A percentile compares a stretch with the other conserved stretches of the same genome.
phyloP scores from a whole-genome alignment of 176 grass and related monocot genomes.

The Cocos nucifera region DNA sequence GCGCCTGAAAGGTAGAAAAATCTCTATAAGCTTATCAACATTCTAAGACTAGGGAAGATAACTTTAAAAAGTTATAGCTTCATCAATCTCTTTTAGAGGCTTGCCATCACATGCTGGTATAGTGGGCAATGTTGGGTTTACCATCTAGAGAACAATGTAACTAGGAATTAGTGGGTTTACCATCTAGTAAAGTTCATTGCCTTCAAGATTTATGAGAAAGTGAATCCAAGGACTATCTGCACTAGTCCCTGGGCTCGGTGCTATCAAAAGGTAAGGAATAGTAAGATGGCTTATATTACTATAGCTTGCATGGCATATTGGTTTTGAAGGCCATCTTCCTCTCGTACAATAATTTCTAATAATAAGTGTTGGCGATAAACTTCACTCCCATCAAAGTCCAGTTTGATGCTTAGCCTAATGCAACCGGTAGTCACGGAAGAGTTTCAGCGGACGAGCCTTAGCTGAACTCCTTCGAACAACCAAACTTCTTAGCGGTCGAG shows the following conservation, averaged over 20 bases:
- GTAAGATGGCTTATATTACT: not conserved
- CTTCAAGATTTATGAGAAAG: not conserved
- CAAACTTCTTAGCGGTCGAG: too few relatives aligned
- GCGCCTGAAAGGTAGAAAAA: conserved; percentile 55
- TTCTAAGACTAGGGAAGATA: conserved; percentile 41
- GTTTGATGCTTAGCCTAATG: too few relatives aligned
- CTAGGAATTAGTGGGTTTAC: not conserved
- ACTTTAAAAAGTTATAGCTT: conserved; percentile 22
- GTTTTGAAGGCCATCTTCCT: not conserved
- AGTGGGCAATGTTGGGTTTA: conserved; percentile 12
- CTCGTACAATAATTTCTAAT: too few relatives aligned
- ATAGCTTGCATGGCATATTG: not conserved
- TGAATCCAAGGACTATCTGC: not conserved
- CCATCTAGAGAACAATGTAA: not conserved
- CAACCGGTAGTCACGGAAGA: too few relatives aligned
- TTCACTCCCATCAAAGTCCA: too few relatives aligned
- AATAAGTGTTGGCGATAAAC: too few relatives aligned
- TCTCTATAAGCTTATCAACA: conserved; percentile 34
- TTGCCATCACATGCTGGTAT: conserved; percentile 9
- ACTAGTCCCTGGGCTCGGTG: not conserved
- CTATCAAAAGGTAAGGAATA: conserved; percentile 1
- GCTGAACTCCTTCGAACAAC: too few relatives aligned
- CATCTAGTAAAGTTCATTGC: not conserved
- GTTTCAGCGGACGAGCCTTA: too few relatives aligned
- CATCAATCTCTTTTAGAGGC: conserved; percentile 33